Conservation (phyloP, 2,329 filamentous ascomycete genomes). For the Penicillium rolfsii region DNA sequence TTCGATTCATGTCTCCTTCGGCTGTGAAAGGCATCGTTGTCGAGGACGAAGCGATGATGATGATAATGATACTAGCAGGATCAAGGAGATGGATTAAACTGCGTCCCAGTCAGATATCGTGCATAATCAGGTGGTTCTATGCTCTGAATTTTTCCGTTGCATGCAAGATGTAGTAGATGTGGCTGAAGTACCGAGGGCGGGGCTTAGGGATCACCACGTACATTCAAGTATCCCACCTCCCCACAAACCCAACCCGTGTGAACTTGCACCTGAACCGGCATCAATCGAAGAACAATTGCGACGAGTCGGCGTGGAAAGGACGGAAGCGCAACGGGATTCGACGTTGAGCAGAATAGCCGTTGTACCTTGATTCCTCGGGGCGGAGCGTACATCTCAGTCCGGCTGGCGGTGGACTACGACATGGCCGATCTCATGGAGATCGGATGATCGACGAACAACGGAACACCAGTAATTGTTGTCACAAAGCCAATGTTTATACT, state of each 20-base stretch:
- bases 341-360: slow-evolving; percentile 16
- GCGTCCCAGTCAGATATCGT: not conserved
- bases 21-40: not conserved
- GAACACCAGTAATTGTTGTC: too few relatives aligned
- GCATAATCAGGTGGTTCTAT: not conserved
- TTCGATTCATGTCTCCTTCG: slow-evolving; percentile 1
- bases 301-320: slow-evolving; percentile 8
- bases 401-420: slow-evolving; percentile 15
- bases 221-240: slow-evolving; percentile 16
- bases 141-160: slow-evolving; percentile 3
- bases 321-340: slow-evolving; percentile 16
- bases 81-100: not conserved
- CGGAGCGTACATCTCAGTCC: slow-evolving; percentile 42
- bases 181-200: slow-evolving; percentile 2
- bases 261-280: slow-evolving; percentile 17
- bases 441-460: not conserved
- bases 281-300: slow-evolving; percentile 18
- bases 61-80: not conserved
- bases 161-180: slow-evolving; percentile 17
- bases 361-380: slow-evolving; percentile 28
- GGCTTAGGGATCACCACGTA: slow-evolving; percentile 12
- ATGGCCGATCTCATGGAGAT: not conserved
- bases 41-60: not conserved
- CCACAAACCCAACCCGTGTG: slow-evolving; percentile 6
- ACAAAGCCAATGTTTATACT: not conserved